Percentiles rank a stretch among this genome's conserved stretches.
Conservation (phyloP, 352 stramenopile genomes). For the Pythium coloratum region DNA sequence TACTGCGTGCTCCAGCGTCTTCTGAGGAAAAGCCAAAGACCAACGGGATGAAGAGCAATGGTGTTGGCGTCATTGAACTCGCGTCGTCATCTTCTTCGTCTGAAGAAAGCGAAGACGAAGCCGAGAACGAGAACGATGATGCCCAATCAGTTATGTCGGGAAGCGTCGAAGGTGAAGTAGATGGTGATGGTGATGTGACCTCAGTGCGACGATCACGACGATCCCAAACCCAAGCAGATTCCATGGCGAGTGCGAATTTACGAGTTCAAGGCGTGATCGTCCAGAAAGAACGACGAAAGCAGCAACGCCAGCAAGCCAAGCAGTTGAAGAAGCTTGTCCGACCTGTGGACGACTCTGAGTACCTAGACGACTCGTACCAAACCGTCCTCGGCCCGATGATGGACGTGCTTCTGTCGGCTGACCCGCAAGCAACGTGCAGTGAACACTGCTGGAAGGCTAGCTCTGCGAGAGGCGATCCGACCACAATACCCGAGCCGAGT, state of each 20-base stretch:
- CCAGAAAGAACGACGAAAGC: constrained; percentile 41
- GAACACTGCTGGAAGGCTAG: constrained; percentile 40
- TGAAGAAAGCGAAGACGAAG: constrained; percentile 10
- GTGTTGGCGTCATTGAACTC: constrained; percentile 28
- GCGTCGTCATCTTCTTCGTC: constrained; percentile 25
- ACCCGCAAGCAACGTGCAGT: constrained; percentile 35
- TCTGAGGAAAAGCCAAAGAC: not conserved
- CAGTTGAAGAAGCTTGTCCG: constrained; percentile 42
- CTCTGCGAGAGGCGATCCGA: not conserved
- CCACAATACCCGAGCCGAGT: constrained; percentile 13
- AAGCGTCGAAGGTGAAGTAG: constrained; percentile 12
- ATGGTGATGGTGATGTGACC: constrained; percentile 16
- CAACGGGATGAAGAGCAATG: not conserved
- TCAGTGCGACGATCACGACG: constrained; percentile 50
- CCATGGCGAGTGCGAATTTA: constrained; percentile 57
- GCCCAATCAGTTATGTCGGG: constrained; percentile 21
- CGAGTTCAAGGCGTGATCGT: constrained; percentile 60
- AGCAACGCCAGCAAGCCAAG: constrained; percentile 41
- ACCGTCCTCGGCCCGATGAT: constrained; percentile 32
- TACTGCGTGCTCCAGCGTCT: not conserved
- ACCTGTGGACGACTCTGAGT: constrained; percentile 59
- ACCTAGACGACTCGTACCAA: constrained; percentile 66
- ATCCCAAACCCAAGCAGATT: constrained; percentile 61
- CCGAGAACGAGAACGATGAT: constrained; percentile 12
- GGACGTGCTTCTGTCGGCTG: constrained; percentile 21